phyloP scores from a whole-genome alignment of 306 rosid genomes.

The Aeschynomene evenia region DNA sequence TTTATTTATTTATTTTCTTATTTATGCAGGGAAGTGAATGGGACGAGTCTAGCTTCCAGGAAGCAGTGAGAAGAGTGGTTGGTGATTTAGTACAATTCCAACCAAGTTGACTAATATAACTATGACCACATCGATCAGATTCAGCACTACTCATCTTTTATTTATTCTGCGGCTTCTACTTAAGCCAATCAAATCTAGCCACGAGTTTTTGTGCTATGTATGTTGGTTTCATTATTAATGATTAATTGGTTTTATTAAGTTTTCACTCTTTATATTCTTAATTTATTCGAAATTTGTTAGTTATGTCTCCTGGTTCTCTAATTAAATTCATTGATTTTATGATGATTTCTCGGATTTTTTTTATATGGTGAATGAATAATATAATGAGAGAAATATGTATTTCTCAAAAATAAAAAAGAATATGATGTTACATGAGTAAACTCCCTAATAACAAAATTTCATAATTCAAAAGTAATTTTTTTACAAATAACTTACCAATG shows the following conservation, averaged over 20 bases:
- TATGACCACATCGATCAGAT: constrained; percentile 5
- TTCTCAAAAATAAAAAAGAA: no score
- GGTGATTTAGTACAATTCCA: constrained; percentile 46
- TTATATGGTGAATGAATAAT: no score
- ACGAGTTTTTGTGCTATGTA: not conserved
- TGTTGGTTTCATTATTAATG: not conserved
- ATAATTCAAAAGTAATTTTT: no score
- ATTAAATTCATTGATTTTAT: not conserved
- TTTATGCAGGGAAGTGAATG: constrained; percentile 62
- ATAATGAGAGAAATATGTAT: no score
- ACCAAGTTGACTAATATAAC: constrained; percentile 3
- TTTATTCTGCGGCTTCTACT: not conserved
- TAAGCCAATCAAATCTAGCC: not conserved
- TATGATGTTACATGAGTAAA: no score
- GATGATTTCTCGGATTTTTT: not conserved
- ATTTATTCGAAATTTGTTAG: not conserved
- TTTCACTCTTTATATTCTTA: not conserved
- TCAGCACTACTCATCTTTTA: not conserved
- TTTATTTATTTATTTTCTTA: no score
- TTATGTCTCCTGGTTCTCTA: not conserved
- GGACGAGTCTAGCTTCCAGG: constrained; percentile 86
- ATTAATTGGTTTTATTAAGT: constrained; percentile 16
- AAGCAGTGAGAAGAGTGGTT: constrained; percentile 81
- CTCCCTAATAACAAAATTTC: no score
- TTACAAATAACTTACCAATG: no score